Evolutionary conservation across 164 flowering plant genomes (phyloP), one percentile per base, ranked within the genome.

Genomic region (Taxillus chinensis): DNA sequence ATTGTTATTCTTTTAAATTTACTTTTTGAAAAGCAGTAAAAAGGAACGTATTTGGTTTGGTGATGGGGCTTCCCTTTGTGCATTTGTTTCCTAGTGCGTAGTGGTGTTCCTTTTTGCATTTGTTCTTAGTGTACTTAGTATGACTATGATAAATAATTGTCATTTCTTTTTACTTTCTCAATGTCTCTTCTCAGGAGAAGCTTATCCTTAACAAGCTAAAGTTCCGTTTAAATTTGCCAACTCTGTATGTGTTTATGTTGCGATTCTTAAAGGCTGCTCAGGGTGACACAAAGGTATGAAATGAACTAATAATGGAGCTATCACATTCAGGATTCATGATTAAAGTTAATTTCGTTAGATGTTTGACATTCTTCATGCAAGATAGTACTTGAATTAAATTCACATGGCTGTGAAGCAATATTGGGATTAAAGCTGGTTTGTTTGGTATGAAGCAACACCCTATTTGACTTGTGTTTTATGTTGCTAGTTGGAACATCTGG

Each of bases 231-330:
- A 91, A 89, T 73, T 48, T 64, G 10, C 89, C 96, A 39, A 91
- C 98, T 60, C 80, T 80, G 2, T 89, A 91, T 71, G 96, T 91
- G 49, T 91, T 91, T 75, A 85, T 91, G 98, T 63, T 85, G 52
- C 75, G 96, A 63, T 89, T 91, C 76, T 83, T 91, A 55, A 89
- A 85, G 79, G 96, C 98, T 78, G 84, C 96, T 67, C 90, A 85
- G 59, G 73, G 87, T 6, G 84, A 85, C 70, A 66, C 48, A 16
- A 79, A 79, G 96, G 97, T 89, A 27, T 41, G 51, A 14, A 27
- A 27, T 9, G 46, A 6, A 43, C 8, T 43, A 43, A 43, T 43
- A 43, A 0, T 43, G 46, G 1, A 0, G 13, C 13, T 48, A 27
- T 27, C 1, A 27, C 27, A 27, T 27, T 0, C 27, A 27, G 27